Evolutionary conservation across 1,284 basidiomycete genomes (phyloP), one percentile per base, ranked within the genome.

Genomic region (Austroboletus rostrupii): DNA sequence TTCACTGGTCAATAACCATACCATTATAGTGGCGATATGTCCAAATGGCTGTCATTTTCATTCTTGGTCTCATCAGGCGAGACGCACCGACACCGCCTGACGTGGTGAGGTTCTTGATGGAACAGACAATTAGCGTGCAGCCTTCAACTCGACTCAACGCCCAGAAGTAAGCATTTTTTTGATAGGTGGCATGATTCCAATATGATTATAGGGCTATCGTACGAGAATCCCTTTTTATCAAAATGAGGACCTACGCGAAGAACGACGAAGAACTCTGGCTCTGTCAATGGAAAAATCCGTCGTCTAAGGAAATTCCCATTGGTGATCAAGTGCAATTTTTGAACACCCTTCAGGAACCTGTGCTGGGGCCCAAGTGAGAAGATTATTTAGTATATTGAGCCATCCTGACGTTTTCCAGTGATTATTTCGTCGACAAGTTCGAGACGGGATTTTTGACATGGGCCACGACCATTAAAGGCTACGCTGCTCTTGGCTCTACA

Each of bases 391-490:
- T n/a, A 21, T 39, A 23, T 21, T 8, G 11, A 17, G 11, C 20
- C 3, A 4, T 43, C 12, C n/a, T 67, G 21, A 64, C 26, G 3
- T 23, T 48, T 50, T 42, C 14, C 52, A 79, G 74, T 26, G 72
- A 75, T 36, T 67, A 74, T 43, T 85, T 85, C 57, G 71, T 89
- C 10, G 96, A 98, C 72, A 91, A 93, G 65, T 72, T 87, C 20
- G 72, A 76, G 43, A 90, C 87, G 2, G 96, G 95, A 1, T 97
- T 96, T 78, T 71, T 98, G 45, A 75, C 84, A 1, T 97, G 95
- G 93, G 76, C 82, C 32, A 70, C 81, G 43, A 75, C 73, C 35
- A 74, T 93, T 50, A 85, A 86, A 61, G 91, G 80, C 29, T 92
- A 94, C 61, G 66, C 54, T 61, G 68, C 72, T 4, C 8, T 79